Conservation (phyloP, 148 eudicot genomes). For the Polygonum maritimum region DNA sequence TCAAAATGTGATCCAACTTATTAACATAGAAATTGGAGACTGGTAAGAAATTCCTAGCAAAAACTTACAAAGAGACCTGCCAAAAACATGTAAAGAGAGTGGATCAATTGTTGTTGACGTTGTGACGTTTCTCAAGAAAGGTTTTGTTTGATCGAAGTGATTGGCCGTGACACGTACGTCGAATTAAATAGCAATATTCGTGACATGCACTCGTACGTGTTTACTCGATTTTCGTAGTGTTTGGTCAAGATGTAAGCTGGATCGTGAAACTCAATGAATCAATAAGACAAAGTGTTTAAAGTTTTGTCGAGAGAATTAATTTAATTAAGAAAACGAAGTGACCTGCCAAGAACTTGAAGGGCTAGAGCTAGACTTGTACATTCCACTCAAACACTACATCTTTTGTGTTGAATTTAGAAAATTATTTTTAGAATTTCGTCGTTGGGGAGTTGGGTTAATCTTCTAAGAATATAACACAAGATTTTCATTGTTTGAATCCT, state of each 20-base stretch:
- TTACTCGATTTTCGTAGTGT: neutral
- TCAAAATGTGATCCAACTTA: neutral
- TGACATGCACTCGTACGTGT: neutral
- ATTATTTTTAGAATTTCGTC: no score
- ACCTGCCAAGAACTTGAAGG: neutral
- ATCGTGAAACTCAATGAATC: neutral
- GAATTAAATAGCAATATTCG: neutral
- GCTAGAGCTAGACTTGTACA: neutral
- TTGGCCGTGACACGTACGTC: neutral
- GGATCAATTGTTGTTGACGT: no score
- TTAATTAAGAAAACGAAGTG: neutral
- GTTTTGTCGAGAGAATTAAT: neutral
- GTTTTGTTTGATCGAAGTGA: neutral
- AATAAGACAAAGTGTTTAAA: neutral
- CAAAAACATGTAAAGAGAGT: no score
- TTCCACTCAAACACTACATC: no score
- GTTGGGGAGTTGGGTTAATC: no score
- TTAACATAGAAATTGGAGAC: neutral
- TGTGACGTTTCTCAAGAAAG: neutral
- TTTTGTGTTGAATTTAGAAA: no score
- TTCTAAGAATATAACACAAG: no score
- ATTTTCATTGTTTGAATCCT: no score
- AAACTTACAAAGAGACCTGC: no score
- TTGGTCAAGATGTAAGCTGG: neutral
- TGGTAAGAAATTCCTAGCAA: neutral